A percentile compares a stretch with the other conserved stretches of the same genome.
Conservation (phyloP, 495 filamentous ascomycete species). For the Aspergillus haitiensis region DNA sequence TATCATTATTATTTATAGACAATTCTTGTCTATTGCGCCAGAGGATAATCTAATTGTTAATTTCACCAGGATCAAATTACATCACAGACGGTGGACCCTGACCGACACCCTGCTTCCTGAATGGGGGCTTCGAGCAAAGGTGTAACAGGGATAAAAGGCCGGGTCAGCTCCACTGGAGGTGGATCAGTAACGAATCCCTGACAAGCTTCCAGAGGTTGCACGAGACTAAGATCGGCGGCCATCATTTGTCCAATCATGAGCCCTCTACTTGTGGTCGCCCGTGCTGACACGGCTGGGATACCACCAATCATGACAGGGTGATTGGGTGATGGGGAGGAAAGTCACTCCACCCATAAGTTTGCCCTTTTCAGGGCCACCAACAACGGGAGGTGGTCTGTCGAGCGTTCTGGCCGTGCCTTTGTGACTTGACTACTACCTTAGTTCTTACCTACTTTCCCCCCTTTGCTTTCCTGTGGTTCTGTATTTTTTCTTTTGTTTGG, state of each 20-base stretch:
- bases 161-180: not conserved
- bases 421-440: too few species aligned
- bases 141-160: not conserved
- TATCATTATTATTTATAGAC: not conserved
- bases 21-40: too few species aligned
- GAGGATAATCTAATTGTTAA: not conserved
- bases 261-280: constrained; percentile 19
- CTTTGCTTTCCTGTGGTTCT: constrained; percentile 4
- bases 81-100: not conserved
- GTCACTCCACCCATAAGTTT: not conserved
- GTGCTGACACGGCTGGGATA: constrained; percentile 22
- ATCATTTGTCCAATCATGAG: too few species aligned
- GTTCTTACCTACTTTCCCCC: not conserved
- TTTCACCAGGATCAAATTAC: not conserved
- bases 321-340: constrained; percentile 1
- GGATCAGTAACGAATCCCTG: constrained; percentile 17
- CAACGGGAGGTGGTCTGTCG: not conserved
- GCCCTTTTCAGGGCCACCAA: not conserved
- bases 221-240: constrained; percentile 27
- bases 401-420: constrained; percentile 1
- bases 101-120: not conserved
- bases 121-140: not conserved
- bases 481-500: not conserved
- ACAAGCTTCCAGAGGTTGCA: constrained; percentile 29
- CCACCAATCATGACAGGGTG: constrained; percentile 5